Evolutionary conservation across 2,329 filamentous ascomycete species (phyloP), one percentile per base, ranked within the genome.

Genomic region (Phyllosticta citrichinensis): DNA sequence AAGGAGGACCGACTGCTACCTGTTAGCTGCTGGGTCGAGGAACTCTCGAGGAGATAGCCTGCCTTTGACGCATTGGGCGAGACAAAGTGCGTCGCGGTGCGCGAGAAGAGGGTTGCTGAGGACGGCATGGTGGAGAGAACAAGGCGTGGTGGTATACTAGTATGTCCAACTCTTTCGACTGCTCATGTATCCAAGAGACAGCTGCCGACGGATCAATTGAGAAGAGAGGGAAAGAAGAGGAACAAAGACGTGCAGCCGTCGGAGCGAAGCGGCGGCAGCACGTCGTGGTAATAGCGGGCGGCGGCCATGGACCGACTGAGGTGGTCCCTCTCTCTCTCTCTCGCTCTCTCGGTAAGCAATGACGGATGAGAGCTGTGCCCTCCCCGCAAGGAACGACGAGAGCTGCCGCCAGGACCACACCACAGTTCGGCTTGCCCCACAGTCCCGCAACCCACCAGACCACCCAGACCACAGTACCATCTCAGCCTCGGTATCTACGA

Each of bases 1-100:
- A 60, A 72, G 70, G 62, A 52, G 56, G 27, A 56, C 56, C 30
- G 60, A 22, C 60, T 62, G 60, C 11, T 3, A 20, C 0, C 1
- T 22, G 10, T 40, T 14, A 33, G 52, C 19, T 33, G 50, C 19
- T 3, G 19, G n/a, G n/a, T n/a, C n/a, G n/a, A n/a, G n/a, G n/a
- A n/a, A n/a, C n/a, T n/a, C n/a, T n/a, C n/a, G n/a, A n/a, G n/a
- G n/a, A n/a, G n/a, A n/a, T 14, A 24, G 22, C 14, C 22, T 17
- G n/a, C 60, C 60, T 62, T 62, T 30, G 60, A 62, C 11, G 60
- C 51, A 51, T 33, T 53, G 50, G 59, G 51, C 9, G 60, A 62
- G 22, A 50, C 22, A 30, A 58, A 62, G 51, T 55, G 20, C 14
- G 52, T 51, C 60, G 60, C 60, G 25, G 60, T 62, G 60, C 60